Percentiles rank a stretch among this genome's conserved stretches.
phyloP scores from a whole-genome alignment of 129 eudicot species.

The Flaveria brownii region DNA sequence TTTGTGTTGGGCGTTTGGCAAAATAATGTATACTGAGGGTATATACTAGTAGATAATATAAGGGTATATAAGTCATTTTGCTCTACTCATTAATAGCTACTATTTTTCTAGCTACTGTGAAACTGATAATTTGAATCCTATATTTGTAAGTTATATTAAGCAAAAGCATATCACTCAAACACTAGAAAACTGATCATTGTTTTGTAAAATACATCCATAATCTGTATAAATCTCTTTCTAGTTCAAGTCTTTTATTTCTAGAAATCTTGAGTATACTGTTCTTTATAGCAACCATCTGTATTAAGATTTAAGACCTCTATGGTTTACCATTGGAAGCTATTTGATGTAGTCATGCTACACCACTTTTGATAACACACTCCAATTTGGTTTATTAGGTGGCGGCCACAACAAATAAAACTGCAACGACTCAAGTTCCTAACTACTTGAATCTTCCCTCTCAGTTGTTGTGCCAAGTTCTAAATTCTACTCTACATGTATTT shows the following conservation, averaged over 20 bases:
- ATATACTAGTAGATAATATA: too few species aligned
- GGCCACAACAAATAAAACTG: conserved; percentile 75
- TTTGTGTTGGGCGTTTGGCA: too few species aligned
- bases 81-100: neutral
- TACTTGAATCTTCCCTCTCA: conserved; percentile 95
- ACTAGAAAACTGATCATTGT: conserved; percentile 8
- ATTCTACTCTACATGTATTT: conserved; percentile 86
- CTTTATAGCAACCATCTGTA: too few species aligned
- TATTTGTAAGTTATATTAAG: neutral
- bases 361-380: neutral
- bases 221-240: too few species aligned
- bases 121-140: neutral
- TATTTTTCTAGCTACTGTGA: neutral
- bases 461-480: conserved; percentile 93
- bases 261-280: too few species aligned
- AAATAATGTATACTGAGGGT: too few species aligned
- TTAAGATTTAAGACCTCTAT: neutral
- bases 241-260: too few species aligned
- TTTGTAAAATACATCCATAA: neutral
- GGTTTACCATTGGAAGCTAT: neutral
- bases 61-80: neutral
- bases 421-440: conserved; percentile 88
- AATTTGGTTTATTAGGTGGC: conserved; percentile 64
- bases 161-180: neutral
- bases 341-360: neutral